Evolutionary conservation across 2,329 filamentous ascomycete species (phyloP), one percentile per base, ranked within the genome.

Genomic region (Emericellopsis atlantica): DNA sequence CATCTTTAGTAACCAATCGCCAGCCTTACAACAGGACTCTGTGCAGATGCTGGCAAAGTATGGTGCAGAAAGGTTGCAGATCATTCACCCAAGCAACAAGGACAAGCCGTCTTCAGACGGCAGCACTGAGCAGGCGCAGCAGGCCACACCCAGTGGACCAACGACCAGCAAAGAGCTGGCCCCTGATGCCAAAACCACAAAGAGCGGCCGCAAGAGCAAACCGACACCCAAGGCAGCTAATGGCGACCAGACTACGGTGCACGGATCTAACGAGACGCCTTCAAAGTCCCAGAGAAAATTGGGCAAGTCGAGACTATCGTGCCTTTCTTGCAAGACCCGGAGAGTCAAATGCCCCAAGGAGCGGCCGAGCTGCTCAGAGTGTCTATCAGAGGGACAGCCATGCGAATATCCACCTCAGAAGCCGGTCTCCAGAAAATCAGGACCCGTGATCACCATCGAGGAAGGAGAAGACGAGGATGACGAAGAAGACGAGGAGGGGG

Each of bases 1-100:
- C 47, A 78, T 76, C 14, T 75, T 79, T 47, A 62, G 73, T 8
- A 78, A 79, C 41, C 74, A 79, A 53, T 67, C 72, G 1, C 72
- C 73, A 0, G 62, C 68, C 4, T 54, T 77, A 6, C 74, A 78
- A 46, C 57, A 60, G 40, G 64, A 72, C 40, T 78, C 74, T 1
- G 54, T 79, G 12, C 63, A 60, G 2, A 73, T 79, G 72, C 60
- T 78, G 10, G 62, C 66, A 1, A 68, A 65, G 48, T 76, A 76
- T 42, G 74, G 74, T 16, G 73, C 74, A 6, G 72, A 76, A 50
- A 60, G 68, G 12, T 55, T 79, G 21, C 63, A 70, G 10, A 76
- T 79, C 38, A 69, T 79, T 5, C 72, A 76, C 40, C 72, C 73
- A 4, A 57, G 55, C 7, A 64, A 65, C 32, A 54, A 50, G 37